Conservation (phyloP, 2,329 filamentous ascomycete species). For the Trichoderma sp. region DNA sequence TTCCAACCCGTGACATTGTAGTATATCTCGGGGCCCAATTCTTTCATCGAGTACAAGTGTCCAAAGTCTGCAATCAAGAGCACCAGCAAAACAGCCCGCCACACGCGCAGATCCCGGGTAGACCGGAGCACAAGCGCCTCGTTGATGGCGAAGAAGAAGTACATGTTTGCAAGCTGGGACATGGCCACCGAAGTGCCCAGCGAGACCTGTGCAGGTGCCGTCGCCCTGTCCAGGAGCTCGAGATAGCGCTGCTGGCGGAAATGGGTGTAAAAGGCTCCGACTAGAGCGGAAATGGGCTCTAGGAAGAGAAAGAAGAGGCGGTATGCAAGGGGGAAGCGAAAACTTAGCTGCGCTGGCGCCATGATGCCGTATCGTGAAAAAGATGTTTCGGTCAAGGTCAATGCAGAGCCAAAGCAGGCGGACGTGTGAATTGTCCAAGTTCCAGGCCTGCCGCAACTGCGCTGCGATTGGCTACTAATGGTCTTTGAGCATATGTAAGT, state of each 20-base stretch:
- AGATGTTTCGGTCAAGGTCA: not conserved
- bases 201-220: slow-evolving; percentile 47
- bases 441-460: not conserved
- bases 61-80: slow-evolving; percentile 74
- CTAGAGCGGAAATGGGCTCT: slow-evolving; percentile 58
- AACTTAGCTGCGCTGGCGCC: slow-evolving; percentile 31
- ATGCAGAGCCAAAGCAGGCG: not conserved
- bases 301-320: slow-evolving; percentile 72
- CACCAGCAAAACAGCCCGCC: slow-evolving; percentile 64
- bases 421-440: not conserved
- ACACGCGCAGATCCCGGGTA: slow-evolving; percentile 66
- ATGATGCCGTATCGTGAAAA: slow-evolving; percentile 22
- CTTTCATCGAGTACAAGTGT: slow-evolving; percentile 65
- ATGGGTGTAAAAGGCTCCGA: slow-evolving; percentile 52
- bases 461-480: not conserved
- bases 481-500: not conserved
- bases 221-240: slow-evolving; percentile 56
- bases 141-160: slow-evolving; percentile 73
- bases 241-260: slow-evolving; percentile 58
- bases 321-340: slow-evolving; percentile 59
- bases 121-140: slow-evolving; percentile 72
- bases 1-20: slow-evolving; percentile 64
- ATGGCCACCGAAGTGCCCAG: slow-evolving; percentile 64
- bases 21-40: slow-evolving; percentile 61
- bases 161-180: slow-evolving; percentile 75